Conservation (phyloP, 768 basidiomycete genomes). For the Leccinellum albellum region DNA sequence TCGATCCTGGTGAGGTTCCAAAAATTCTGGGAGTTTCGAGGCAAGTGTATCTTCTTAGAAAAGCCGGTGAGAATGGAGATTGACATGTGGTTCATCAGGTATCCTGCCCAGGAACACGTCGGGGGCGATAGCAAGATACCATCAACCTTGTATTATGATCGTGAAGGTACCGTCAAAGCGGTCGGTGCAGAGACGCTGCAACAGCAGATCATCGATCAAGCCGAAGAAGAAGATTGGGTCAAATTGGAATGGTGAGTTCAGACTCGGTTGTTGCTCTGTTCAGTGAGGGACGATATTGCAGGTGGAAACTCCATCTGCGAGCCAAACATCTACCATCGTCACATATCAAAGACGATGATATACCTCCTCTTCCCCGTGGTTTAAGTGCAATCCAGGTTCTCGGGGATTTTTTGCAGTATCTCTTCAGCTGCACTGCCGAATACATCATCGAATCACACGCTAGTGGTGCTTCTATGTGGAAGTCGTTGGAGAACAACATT, state of each 20-base stretch:
- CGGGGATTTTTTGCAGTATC: conserved; percentile 26
- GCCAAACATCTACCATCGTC: conserved; percentile 23
- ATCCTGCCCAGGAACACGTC: conserved; percentile 44
- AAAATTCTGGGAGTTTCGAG: conserved; percentile 25
- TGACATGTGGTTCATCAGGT: conserved; percentile 27
- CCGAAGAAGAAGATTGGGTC: conserved; percentile 34
- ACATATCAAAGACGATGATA: conserved; percentile 20
- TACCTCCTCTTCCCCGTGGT: conserved; percentile 22
- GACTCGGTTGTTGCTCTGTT: background rate
- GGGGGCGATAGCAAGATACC: conserved; percentile 49
- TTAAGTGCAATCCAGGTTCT: conserved; percentile 21
- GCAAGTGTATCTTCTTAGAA: conserved; percentile 9
- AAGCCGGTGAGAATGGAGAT: background rate
- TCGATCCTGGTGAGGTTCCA: conserved; percentile 34
- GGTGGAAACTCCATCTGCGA: conserved; percentile 36
- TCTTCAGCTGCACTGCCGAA: conserved; percentile 21
- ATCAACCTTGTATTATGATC: conserved; percentile 46
- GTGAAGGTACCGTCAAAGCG: conserved; percentile 36
- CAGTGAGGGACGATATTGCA: conserved; percentile 5
- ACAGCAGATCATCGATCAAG: conserved; percentile 34
- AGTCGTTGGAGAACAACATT: conserved; percentile 17
- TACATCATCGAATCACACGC: conserved; percentile 26
- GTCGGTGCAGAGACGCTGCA: conserved; percentile 42
- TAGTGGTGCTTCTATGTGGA: conserved; percentile 26
- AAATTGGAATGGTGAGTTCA: conserved; percentile 39